Base-by-base conservation (phyloP, 2,329 filamentous ascomycete genomes). In the Cladobotryum mycophilum region DNA sequence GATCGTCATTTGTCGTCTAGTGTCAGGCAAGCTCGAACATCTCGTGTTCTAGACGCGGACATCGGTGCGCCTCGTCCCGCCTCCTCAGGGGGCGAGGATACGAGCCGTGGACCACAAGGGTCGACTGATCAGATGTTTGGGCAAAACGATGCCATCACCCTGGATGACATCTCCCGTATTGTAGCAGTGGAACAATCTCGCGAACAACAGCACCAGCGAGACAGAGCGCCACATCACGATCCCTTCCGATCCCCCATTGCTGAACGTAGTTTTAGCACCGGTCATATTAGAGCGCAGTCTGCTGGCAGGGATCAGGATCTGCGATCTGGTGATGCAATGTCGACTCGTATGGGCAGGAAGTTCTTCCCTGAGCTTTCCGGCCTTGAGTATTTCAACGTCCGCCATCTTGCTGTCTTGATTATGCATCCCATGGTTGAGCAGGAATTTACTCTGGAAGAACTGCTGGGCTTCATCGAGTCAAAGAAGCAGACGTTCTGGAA, bases 321-420 rank as follows among this genome's bases (percentile, higher is more conserved):
- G 5, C 80, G 81, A 30, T 61, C 68, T 18, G 69, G 64, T 8
- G 82, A 86, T 34, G 70, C 71, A 8, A 72, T 79, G 17, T 75
- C 79, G 5, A 74, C 78, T 53, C 77, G 71, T 47, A 69, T 75
- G 64, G 70, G 77, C 1, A 89, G 92, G 63, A 88, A 85, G 60
- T 99, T 95, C 70, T 99, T 99, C 66, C 96, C 93, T 0, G 93
- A 99, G 65, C 79, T 99, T 5, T 95, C 93, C 2, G 90, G 89
- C 1, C 75, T 99, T 30, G 93, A 99, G 65, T 97, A 96, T 65
- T 97, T 99, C 67, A 97, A 97, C 60, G 88, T 97, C 42, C 86
- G 93, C 22, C 92, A 97, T 61, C 83, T 97, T 51, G 93, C 93
- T 9, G 93, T 99, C 5, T 75, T 99, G 53, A 92, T 89, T 1